These are phyloP conservation scores for Pezicula radicicola DNA, from an alignment of 2,329 filamentous ascomycete species.

Conservation along the genomic window DNA sequence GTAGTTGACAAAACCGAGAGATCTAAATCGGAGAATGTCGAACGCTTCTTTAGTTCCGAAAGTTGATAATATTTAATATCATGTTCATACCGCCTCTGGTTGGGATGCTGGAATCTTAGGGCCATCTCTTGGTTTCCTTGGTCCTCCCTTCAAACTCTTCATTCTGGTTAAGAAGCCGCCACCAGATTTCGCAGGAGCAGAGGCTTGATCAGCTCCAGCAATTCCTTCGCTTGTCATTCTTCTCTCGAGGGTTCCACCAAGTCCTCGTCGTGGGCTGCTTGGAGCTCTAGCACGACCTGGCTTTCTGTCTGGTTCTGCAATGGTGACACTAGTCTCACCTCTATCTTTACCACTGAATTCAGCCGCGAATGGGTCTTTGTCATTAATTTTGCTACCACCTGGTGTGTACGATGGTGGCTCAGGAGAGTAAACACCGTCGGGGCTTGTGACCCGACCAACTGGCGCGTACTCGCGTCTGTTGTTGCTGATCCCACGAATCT, in stretches of 20 bases:
- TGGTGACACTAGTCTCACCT: conserved; percentile 54
- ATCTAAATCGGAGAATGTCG: too few relatives aligned
- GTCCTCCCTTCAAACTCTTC: conserved; percentile 75
- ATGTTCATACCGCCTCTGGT: too few relatives aligned
- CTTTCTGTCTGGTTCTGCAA: conserved; percentile 36
- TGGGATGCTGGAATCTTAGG: conserved; percentile 20
- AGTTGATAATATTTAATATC: too few relatives aligned
- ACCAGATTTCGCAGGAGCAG: conserved; percentile 30
- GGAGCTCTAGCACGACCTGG: conserved; percentile 42
- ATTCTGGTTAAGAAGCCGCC: conserved; percentile 70
- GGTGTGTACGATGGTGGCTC: conserved; percentile 20
- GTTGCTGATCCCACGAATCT: conserved; percentile 80
- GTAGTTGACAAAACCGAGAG: too few relatives aligned
- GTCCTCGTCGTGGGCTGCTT: conserved; percentile 54
- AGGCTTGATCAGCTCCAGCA: conserved; percentile 35
- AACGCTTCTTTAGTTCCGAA: too few relatives aligned
- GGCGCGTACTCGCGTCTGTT: conserved; percentile 58
- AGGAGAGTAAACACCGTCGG: conserved; percentile 44
- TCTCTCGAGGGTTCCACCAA: conserved; percentile 51
- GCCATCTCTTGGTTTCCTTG: conserved; percentile 43
- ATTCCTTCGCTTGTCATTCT: conserved; percentile 59
- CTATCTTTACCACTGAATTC: conserved; percentile 71
- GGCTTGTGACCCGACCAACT: conserved; percentile 56
- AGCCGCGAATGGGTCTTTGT: conserved; percentile 77
- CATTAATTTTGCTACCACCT: conserved; percentile 36